These are phyloP conservation scores for Mesotaenium endlicherianum DNA, from an alignment of 139 green algal species.

Conservation along the genomic window DNA sequence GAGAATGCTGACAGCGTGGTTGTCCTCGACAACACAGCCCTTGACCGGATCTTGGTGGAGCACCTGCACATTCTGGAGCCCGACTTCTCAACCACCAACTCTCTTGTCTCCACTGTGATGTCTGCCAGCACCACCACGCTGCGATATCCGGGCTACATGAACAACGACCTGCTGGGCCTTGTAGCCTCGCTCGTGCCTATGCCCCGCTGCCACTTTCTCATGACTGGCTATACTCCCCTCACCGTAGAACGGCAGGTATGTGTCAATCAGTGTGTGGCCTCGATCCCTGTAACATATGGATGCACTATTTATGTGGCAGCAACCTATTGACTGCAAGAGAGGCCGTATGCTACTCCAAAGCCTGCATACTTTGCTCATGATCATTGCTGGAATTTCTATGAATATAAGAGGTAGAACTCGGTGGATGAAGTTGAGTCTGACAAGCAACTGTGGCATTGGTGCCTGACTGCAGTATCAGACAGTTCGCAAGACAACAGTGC, in stretches of 20 bases:
- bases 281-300: neutral
- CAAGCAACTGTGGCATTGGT: neutral
- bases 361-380: neutral
- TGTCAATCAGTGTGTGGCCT: neutral
- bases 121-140: slow-evolving; percentile 94
- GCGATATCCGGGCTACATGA: slow-evolving; percentile 97
- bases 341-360: neutral
- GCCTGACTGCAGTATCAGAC: slow-evolving; percentile 42
- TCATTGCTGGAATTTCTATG: neutral
- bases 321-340: neutral
- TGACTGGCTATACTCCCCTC: slow-evolving; percentile 89
- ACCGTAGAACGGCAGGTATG: slow-evolving; percentile 48
- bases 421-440: neutral
- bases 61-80: slow-evolving; percentile 65
- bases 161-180: slow-evolving; percentile 97
- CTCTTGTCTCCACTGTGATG: slow-evolving; percentile 97
- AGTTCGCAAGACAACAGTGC: slow-evolving; percentile 89
- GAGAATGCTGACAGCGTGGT: slow-evolving; percentile 87
- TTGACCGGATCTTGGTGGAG: slow-evolving; percentile 82
- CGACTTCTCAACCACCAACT: slow-evolving; percentile 88
- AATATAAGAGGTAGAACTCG: neutral
- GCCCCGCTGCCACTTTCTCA: slow-evolving; percentile 96
- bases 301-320: neutral
- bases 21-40: slow-evolving; percentile 84
- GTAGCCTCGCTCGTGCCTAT: slow-evolving; percentile 92